Conservation (phyloP, 257 asterid genomes). For the Plantago ovata region DNA sequence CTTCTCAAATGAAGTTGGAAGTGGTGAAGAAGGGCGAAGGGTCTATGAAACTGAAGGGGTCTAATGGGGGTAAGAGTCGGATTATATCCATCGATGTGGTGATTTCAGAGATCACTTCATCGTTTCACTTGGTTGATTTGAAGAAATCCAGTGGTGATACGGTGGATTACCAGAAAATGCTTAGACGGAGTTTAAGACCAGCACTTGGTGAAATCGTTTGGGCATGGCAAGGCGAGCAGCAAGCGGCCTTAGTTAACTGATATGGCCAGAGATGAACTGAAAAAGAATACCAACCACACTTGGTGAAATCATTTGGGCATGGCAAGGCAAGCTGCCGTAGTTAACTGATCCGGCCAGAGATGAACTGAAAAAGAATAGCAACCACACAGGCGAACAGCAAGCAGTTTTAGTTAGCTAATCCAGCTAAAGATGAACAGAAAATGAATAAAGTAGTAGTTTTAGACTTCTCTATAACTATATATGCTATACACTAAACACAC, state of each 20-base stretch:
- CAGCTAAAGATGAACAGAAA: no score
- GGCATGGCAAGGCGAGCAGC: conserved; percentile 46
- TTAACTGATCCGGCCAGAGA: not conserved
- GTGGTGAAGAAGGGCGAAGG: conserved; percentile 51
- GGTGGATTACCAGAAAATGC: conserved; percentile 43
- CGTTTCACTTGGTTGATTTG: conserved; percentile 63
- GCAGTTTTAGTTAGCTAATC: no score
- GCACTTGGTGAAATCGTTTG: conserved; percentile 38
- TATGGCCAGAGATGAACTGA: not conserved
- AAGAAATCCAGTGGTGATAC: conserved; percentile 54
- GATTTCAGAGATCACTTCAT: conserved; percentile 46
- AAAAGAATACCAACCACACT: conserved; percentile 12
- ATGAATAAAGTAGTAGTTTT: no score
- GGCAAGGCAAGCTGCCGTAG: conserved; percentile 35
- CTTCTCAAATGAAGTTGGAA: conserved; percentile 32
- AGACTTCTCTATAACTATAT: no score
- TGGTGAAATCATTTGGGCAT: conserved; percentile 41
- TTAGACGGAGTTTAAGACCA: conserved; percentile 32
- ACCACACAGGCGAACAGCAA: not conserved
- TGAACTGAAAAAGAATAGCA: no score
- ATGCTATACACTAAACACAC: no score
- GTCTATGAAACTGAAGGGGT: conserved; percentile 41
- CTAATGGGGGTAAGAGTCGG: conserved; percentile 26
- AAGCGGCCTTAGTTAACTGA: conserved; percentile 15
- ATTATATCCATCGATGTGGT: conserved; percentile 36